Base-by-base conservation (phyloP, 257 asterid genomes). In the Phtheirospermum japonicum region DNA sequence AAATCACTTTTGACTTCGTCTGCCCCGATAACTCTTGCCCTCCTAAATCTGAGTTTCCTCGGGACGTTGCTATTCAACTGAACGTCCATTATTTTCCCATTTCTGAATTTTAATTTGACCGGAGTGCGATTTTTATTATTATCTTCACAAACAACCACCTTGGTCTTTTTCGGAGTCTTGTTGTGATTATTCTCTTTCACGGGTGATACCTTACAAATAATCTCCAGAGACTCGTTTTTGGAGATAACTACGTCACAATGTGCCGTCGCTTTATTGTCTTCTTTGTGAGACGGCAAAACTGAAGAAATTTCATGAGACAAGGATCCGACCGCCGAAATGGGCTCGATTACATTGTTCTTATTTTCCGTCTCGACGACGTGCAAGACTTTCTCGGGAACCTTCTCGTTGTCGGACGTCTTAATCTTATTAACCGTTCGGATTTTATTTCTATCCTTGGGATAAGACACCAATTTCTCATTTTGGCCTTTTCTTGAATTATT, bases 51-150 rank as follows among this genome's bases (percentile, higher is more conserved):
- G 46, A 90, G 85, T 70, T 73, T 85, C 71, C 80, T 76, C 9
- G 95, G 88, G 57, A 61, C 42, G 59, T 70, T 82, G 54, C 42
- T 82, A 34, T 77, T 93, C 7, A 79, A 63, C 64, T 76, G 87
- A 76, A 82, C 76, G 59, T 88, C 90, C 63, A 86, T 70, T 2
- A 83, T 78, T 76, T 82, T 86, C 52, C 97, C 95, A 54, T 78
- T 84, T 73, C 82, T 83, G 73, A 86, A 89, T 73, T 72, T 85
- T 10, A 86, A 32, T 70, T 84, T 84, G 85, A 79, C 80, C 4
- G 80, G 80, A 16, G 74, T 62, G 48, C 67, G 32, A 11, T 2
- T 19, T 64, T 67, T 59, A 40, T 71, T 68, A 37, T 74, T 67
- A 37, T 74, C 82, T 70, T 72, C 82, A 49, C 86, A 57, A 61